Evolutionary conservation across 192 early-diverging fungal genomes (phyloP).

Genomic region (Ambispora gerdemannii): DNA sequence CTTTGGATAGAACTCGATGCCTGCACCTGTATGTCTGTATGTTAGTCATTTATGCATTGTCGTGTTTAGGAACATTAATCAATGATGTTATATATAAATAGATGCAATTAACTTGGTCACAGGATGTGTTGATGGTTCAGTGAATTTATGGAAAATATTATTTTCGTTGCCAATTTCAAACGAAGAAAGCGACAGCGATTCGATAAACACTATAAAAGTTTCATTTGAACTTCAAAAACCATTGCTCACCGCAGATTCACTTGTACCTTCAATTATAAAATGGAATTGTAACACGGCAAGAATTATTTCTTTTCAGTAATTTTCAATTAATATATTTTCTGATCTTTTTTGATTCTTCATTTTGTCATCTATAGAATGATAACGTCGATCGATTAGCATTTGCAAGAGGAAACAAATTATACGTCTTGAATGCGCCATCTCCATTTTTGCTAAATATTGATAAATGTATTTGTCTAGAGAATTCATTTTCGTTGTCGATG

Average conservation of each 20-base stretch:
- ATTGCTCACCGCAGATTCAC: neutral
- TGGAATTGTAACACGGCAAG: neutral
- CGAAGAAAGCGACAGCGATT: neutral
- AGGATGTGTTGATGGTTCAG: conserved; percentile 24
- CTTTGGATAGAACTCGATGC: neutral
- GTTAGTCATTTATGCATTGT: neutral
- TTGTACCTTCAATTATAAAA: conserved; percentile 10
- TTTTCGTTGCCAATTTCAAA: neutral
- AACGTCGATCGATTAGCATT: neutral
- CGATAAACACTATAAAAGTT: neutral
- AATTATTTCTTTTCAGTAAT: too few species aligned
- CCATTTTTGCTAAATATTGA: neutral
- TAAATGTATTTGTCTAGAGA: neutral
- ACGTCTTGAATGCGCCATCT: neutral
- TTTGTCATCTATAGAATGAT: neutral
- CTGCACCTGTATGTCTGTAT: conserved; percentile 1
- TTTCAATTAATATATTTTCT: too few species aligned
- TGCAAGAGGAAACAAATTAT: neutral
- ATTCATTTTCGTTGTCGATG: neutral
- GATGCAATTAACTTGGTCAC: conserved; percentile 11
- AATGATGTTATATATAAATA: neutral
- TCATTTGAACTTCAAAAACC: neutral
- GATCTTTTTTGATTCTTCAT: too few species aligned
- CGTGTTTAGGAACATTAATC: neutral
- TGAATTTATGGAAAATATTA: conserved; percentile 14